Base-by-base conservation (phyloP, 495 filamentous ascomycete genomes). In the Apiosordaria backusii region DNA sequence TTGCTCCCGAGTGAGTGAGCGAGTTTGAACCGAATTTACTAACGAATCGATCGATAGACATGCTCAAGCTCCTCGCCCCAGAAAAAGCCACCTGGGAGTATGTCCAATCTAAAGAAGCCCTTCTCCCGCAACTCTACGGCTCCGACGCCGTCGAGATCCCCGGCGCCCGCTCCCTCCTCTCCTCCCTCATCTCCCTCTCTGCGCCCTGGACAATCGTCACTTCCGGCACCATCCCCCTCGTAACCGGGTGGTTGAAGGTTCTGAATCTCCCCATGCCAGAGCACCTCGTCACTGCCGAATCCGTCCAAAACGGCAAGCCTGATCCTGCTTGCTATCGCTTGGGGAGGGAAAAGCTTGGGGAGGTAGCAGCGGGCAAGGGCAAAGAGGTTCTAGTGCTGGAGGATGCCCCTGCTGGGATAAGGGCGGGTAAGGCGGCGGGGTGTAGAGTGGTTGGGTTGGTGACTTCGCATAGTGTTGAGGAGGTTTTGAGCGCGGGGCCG, bases 191-290 rank as follows among this genome's bases (percentile, higher is more conserved):
- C 35, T 63, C 65, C 0, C 69, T 78, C 35, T 75, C 80, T 57
- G 87, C 85, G 0, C 87, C 86, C 57, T 99, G 95, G 95, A 90
- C 91, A 24, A 94, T 99, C 65, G 94, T 97, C 9, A 99, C 95
- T 4, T 93, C 90, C 2, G 95, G 95, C 25, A 93, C 92, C 0
- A 80, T 83, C 53, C 89, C 92, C 4, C 84, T 99, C 16, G 86
- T 97, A 4, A 84, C 84, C 21, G 94, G 93, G 68, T 99, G 95
- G 95, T 84, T 97, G 26, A 81, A 87, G 50, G 88, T 92, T 4
- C 75, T 98, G 71, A 78, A 85, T 54, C 86, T 98, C 58, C 87
- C 92, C 26, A 82, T 82, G 26, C 93, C 93, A 0, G 78, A 84
- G 70, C 81, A 90, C 68, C 81, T 97, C 22, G 88, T 97, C 35